Evolutionary conservation across 2,329 filamentous ascomycete species (phyloP).

Genomic region (Fusarium sp.): DNA sequence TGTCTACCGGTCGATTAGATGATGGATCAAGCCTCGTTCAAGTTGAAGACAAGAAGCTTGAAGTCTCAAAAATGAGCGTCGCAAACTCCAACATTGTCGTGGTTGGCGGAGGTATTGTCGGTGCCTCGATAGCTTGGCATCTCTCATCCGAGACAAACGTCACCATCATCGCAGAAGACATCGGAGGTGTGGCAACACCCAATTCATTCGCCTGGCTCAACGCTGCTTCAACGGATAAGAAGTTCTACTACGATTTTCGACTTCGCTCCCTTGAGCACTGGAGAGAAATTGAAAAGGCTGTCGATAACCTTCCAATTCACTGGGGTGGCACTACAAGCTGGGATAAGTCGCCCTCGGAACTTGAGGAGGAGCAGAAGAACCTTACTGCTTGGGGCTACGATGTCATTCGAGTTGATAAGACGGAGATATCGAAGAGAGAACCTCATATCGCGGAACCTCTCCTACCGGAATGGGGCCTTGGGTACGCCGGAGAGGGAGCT

Average conservation of each 20-base stretch:
- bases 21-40: accelerated
- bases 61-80: background rate
- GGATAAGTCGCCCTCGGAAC: slow-evolving; percentile 1
- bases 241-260: slow-evolving; percentile 28
- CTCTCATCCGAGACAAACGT: slow-evolving; percentile 14
- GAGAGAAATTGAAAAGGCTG: slow-evolving; percentile 8
- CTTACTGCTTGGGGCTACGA: slow-evolving; percentile 15
- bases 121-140: slow-evolving; percentile 28
- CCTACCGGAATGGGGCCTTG: slow-evolving; percentile 17
- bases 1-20: background rate
- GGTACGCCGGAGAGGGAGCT: slow-evolving; percentile 17
- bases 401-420: background rate
- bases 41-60: accelerated
- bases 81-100: slow-evolving; percentile 1
- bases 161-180: slow-evolving; percentile 22
- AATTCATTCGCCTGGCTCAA: slow-evolving; percentile 25
- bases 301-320: slow-evolving; percentile 1
- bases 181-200: slow-evolving; percentile 18
- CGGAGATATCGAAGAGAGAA: background rate
- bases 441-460: background rate
- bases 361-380: slow-evolving; percentile 8
- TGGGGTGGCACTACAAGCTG: slow-evolving; percentile 16
- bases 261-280: slow-evolving; percentile 7
- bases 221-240: slow-evolving; percentile 4
- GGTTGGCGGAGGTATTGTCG: slow-evolving; percentile 26